Evolutionary conservation across 23 red algal genomes (phyloP).

Genomic region (Rhodosorus marinus): DNA sequence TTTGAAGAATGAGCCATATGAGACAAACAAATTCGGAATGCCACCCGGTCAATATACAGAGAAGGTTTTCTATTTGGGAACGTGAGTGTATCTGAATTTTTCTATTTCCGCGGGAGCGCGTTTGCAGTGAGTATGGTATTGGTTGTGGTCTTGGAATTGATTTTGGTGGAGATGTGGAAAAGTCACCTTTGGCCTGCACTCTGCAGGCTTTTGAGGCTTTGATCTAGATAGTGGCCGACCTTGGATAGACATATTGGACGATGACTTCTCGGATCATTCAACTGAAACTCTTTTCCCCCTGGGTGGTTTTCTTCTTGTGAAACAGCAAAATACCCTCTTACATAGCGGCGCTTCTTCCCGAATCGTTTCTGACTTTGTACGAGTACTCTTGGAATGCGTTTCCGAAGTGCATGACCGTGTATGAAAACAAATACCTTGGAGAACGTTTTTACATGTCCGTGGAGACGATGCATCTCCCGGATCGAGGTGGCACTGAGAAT

Average conservation of each 20-base stretch:
- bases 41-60: slow-evolving; percentile 64
- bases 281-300: too few species aligned
- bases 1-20: slow-evolving; percentile 51
- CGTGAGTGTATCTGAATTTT: too few species aligned
- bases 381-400: slow-evolving; percentile 75
- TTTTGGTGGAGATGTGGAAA: too few species aligned
- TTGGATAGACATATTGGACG: too few species aligned
- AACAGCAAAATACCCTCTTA: slow-evolving; percentile 41
- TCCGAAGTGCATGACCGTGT: slow-evolving; percentile 35
- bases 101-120: too few species aligned
- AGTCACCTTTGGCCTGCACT: too few species aligned
- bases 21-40: slow-evolving; percentile 32
- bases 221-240: too few species aligned
- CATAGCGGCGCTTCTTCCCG: slow-evolving; percentile 35
- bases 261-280: too few species aligned
- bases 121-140: too few species aligned
- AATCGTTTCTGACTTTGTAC: slow-evolving; percentile 18
- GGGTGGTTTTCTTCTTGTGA: background rate
- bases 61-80: slow-evolving; percentile 12
- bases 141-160: too few species aligned
- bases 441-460: slow-evolving; percentile 40
- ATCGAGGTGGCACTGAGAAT: slow-evolving; percentile 23
- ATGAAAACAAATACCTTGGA: slow-evolving; percentile 46
- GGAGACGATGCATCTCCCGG: slow-evolving; percentile 40
- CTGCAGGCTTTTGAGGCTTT: too few species aligned